These are phyloP conservation scores for Westerdykella ornata DNA, from an alignment of 2,329 filamentous ascomycete species.

Conservation along the genomic window DNA sequence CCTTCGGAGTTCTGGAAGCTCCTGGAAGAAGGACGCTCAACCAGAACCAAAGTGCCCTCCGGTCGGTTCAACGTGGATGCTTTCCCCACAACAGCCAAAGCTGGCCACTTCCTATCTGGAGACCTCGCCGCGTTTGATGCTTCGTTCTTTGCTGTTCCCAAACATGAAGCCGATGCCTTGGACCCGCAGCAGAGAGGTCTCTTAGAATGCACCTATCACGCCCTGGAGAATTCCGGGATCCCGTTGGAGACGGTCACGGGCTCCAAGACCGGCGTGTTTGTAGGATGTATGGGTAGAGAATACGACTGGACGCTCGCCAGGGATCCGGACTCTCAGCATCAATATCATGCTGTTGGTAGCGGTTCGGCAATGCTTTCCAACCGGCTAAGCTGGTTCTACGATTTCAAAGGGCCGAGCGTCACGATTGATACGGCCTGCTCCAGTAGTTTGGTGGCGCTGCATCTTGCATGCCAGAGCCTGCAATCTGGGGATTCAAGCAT, in stretches of 20 bases:
- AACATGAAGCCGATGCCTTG: conserved; percentile 16
- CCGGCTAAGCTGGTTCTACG: conserved; percentile 15
- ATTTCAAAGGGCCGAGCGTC: conserved; percentile 18
- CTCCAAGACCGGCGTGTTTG: conserved; percentile 15
- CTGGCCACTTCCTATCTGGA: conserved; percentile 15
- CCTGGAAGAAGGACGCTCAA: conserved; percentile 10
- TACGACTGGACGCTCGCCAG: not conserved
- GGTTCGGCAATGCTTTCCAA: conserved; percentile 10
- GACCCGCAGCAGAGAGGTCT: conserved; percentile 23
- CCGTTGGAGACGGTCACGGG: conserved; percentile 10
- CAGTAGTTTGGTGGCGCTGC: conserved; percentile 15
- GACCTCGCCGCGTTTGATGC: conserved; percentile 18
- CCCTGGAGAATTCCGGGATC: conserved; percentile 24
- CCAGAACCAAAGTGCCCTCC: conserved; percentile 12
- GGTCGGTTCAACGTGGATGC: conserved; percentile 15
- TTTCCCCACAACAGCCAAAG: conserved; percentile 4
- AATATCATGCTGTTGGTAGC: conserved; percentile 1
- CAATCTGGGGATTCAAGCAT: conserved; percentile 4
- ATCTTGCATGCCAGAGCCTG: conserved; percentile 16
- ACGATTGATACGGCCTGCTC: conserved; percentile 28
- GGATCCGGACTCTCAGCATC: not conserved
- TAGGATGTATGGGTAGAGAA: not conserved
- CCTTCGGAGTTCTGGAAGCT: conserved; percentile 27
- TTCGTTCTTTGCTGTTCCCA: conserved; percentile 17
- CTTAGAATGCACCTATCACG: conserved; percentile 24